Conservation (phyloP, 2,329 filamentous ascomycete species). For the Ophiocordyceps camponoti-saundersi region DNA sequence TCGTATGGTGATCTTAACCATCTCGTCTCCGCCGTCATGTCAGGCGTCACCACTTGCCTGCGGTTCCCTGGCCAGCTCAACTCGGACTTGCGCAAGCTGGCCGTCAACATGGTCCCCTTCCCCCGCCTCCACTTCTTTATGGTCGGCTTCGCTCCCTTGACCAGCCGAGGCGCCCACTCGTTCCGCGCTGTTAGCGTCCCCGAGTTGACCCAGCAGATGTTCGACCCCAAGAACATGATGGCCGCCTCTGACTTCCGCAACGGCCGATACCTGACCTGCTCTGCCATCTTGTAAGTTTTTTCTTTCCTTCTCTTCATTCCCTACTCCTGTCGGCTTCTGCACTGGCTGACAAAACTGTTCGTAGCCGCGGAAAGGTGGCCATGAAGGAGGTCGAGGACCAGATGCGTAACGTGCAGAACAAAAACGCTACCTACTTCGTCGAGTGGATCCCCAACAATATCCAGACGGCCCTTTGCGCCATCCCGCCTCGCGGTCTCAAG, state of each 20-base stretch:
- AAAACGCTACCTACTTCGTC: constrained; percentile 99
- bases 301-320: not conserved
- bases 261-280: constrained; percentile 98
- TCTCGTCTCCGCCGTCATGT: constrained; percentile 99
- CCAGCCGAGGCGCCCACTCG: constrained; percentile 66
- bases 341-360: constrained; percentile 3
- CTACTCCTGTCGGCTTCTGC: too few relatives aligned
- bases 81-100: constrained; percentile 98
- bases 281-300: constrained; percentile 75
- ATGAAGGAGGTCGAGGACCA: constrained; percentile 99
- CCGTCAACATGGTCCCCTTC: constrained; percentile 99
- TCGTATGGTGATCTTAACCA: constrained; percentile 99
- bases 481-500: constrained; percentile 92
- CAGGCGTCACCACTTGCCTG: constrained; percentile 92
- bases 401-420: constrained; percentile 99
- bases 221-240: constrained; percentile 99
- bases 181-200: constrained; percentile 97
- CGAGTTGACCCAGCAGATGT: constrained; percentile 99
- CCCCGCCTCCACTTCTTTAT: constrained; percentile 99
- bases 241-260: constrained; percentile 99
- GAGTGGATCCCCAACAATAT: constrained; percentile 99
- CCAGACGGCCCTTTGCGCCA: constrained; percentile 97
- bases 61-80: constrained; percentile 99
- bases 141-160: constrained; percentile 98
- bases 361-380: constrained; percentile 89